Base-by-base conservation (phyloP, 1,284 basidiomycete genomes). In the Microbotryum saponariae region DNA sequence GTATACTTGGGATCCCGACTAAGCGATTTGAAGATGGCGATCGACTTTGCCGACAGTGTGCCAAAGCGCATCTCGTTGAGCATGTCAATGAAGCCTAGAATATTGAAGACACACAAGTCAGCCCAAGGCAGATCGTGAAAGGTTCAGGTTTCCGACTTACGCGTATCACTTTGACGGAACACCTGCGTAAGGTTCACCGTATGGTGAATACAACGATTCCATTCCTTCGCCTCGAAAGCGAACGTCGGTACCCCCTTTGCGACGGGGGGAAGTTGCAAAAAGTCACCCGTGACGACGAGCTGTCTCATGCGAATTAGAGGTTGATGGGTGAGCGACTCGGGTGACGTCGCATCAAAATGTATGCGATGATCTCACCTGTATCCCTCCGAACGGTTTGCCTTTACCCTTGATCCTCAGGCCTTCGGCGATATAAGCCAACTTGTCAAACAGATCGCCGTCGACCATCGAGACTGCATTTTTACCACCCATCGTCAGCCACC, bases 231-330 rank as follows among this genome's bases (percentile, higher is more conserved):
- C 72, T 99, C 91, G 73, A 99, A 98, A 4, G 88, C 87, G 74
- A 96, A 97, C 63, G 74, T 79, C 12, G 79, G 64, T 0, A 73
- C 74, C 6, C 77, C 73, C 63, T 77, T 77, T 61, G 75, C 72
- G 7, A 99, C 91, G 0, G 96, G 94, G 1, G 96, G 96, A 7
- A 99, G 79, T 75, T 99, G 93, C 77, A 91, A 96, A 77, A 97
- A 98, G 74, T 98, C 93, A 25, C 93, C 93, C 1, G 91, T 93
- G 16, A 96, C 81, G 64, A 93, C 83, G 63, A 99, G 78, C 85
- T 93, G 85, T 16, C 18, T 18, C 37, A 42, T 12, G 4, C 1
- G 18, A 4, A 12, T 16, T 2, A 42, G 1, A 42, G 12, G 2
- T 4, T 16, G 9, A 42, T 16, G 37, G 12, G 6, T 23, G 0